Evolutionary conservation across 192 early-diverging fungal genomes (phyloP).

Genomic region (Gamsiella multidivaricata): DNA sequence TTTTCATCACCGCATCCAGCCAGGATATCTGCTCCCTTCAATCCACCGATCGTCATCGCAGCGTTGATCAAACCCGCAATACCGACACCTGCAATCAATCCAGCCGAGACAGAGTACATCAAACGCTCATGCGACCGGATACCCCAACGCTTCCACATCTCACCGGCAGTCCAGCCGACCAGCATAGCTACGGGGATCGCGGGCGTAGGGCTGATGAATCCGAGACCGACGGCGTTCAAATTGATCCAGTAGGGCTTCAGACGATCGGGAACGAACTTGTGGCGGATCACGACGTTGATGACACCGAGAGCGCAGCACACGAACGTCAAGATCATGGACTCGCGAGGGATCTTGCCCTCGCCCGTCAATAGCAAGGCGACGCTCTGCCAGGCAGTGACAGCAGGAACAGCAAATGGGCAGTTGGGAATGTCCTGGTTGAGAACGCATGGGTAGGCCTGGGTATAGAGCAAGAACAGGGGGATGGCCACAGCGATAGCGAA

Average conservation of each 20-base stretch:
- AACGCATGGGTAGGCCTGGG: slow-evolving; percentile 74
- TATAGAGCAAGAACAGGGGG: slow-evolving; percentile 69
- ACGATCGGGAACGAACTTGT: slow-evolving; percentile 61
- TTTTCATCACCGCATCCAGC: slow-evolving; percentile 21
- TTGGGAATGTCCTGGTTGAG: slow-evolving; percentile 19
- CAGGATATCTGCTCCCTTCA: slow-evolving; percentile 16
- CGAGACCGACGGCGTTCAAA: slow-evolving; percentile 66
- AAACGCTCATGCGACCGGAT: slow-evolving; percentile 39
- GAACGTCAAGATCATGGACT: slow-evolving; percentile 58
- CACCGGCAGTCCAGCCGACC: slow-evolving; percentile 51
- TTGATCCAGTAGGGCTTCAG: slow-evolving; percentile 66
- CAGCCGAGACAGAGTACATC: slow-evolving; percentile 59
- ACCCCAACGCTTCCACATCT: slow-evolving; percentile 57
- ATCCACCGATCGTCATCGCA: slow-evolving; percentile 52
- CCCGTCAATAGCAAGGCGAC: slow-evolving; percentile 59
- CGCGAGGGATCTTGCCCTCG: slow-evolving; percentile 44
- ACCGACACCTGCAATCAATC: slow-evolving; percentile 64
- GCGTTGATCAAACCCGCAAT: slow-evolving; percentile 60
- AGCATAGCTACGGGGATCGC: slow-evolving; percentile 61
- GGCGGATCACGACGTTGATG: slow-evolving; percentile 44
- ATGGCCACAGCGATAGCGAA: slow-evolving; percentile 67
- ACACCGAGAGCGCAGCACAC: slow-evolving; percentile 55
- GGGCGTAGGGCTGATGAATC: slow-evolving; percentile 62
- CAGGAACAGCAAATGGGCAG: slow-evolving; percentile 56
- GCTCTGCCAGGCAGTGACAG: slow-evolving; percentile 58